Percentiles rank a stretch among this genome's conserved stretches.
Evolutionary conservation across 2,329 filamentous ascomycete species (phyloP).

Genomic region (Fusarium pininemorale): DNA sequence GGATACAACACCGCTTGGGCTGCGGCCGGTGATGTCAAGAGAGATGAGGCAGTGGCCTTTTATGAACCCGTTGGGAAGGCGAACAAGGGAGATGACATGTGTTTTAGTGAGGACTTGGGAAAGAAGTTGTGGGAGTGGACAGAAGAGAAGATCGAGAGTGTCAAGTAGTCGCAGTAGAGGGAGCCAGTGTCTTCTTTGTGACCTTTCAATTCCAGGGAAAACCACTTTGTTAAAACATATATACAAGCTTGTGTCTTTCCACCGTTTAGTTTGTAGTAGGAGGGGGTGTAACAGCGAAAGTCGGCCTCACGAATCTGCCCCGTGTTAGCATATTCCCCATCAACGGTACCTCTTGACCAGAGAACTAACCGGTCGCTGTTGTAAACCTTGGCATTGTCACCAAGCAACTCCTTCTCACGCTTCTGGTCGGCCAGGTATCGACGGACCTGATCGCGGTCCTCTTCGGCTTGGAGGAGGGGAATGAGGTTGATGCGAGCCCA

Average conservation of each 20-base stretch:
- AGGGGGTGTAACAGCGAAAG: constrained; percentile 77
- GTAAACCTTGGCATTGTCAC: constrained; percentile 85
- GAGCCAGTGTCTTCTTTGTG: constrained; percentile 19
- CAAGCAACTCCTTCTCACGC: constrained; percentile 89
- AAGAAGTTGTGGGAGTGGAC: constrained; percentile 53
- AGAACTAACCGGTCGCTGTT: constrained; percentile 81
- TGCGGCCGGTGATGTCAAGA: constrained; percentile 35
- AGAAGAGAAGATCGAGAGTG: constrained; percentile 18
- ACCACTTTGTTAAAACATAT: constrained; percentile 35
- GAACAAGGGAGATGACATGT: constrained; percentile 32
- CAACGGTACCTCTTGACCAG: background rate
- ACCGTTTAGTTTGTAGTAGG: constrained; percentile 61
- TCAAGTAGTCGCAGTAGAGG: background rate
- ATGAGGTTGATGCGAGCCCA: constrained; percentile 97
- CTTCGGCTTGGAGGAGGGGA: constrained; percentile 92
- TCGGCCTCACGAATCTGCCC: constrained; percentile 80
- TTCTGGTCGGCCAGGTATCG: constrained; percentile 86
- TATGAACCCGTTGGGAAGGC: constrained; percentile 44
- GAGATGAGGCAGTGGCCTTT: constrained; percentile 27
- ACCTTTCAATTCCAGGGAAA: constrained; percentile 28
- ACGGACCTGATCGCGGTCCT: constrained; percentile 93
- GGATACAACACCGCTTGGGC: constrained; percentile 47
- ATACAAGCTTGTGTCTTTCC: constrained; percentile 32
- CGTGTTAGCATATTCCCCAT: background rate
- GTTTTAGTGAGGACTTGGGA: constrained; percentile 44